Evolutionary conservation across 805 yeast genomes (phyloP).

Genomic region (Lipomyces kockii): DNA sequence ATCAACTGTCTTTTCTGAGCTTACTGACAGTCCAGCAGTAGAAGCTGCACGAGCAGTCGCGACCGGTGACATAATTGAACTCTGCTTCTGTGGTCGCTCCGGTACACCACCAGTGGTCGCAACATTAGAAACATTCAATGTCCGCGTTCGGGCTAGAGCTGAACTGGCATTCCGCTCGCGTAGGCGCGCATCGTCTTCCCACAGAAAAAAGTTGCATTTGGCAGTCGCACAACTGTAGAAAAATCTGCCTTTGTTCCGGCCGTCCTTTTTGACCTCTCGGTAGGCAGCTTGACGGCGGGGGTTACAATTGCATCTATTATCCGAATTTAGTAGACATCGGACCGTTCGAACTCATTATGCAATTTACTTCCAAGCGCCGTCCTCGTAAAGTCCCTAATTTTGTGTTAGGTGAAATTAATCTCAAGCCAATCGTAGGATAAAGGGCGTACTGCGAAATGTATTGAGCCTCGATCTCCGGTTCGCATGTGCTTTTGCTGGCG

Average conservation of each 20-base stretch:
- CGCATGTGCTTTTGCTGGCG: no score
- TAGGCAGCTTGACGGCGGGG: neutral
- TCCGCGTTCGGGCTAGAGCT: neutral
- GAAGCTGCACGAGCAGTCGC: neutral
- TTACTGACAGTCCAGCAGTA: neutral
- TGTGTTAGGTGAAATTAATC: neutral
- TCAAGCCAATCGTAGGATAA: neutral
- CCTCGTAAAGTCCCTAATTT: neutral
- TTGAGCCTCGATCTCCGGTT: no score
- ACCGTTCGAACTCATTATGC: neutral
- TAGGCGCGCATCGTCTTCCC: neutral
- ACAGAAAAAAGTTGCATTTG: neutral
- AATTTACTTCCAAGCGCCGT: neutral
- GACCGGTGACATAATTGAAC: neutral
- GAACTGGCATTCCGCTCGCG: neutral
- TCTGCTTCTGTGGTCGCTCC: neutral
- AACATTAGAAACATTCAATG: neutral
- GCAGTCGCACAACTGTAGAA: neutral
- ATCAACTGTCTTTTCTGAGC: neutral
- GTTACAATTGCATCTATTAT: neutral
- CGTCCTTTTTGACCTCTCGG: neutral
- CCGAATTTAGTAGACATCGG: neutral
- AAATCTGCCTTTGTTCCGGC: slow-evolving; percentile 1
- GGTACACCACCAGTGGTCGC: neutral
- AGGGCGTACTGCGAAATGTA: no score